Conservation (phyloP, 331 rosid genomes). For the Phaseolus coccineus region DNA sequence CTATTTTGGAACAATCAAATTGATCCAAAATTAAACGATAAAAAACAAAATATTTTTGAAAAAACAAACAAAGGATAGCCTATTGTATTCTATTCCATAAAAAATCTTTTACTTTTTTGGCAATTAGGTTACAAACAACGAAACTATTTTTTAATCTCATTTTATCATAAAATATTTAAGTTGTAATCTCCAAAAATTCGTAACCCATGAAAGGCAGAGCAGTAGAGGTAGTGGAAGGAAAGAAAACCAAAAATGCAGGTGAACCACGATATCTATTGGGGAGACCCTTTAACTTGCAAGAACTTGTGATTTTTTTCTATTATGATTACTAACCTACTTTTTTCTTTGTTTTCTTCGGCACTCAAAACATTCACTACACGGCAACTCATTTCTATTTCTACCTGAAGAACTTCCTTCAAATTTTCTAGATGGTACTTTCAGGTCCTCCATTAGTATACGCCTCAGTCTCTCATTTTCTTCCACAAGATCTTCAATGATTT, state of each 20-base stretch:
- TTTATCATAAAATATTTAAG: neutral
- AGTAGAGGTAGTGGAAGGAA: constrained; percentile 19
- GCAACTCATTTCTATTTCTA: constrained; percentile 52
- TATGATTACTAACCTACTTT: constrained; percentile 49
- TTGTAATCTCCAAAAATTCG: neutral
- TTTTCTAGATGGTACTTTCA: constrained; percentile 78
- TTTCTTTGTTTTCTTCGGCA: constrained; percentile 85
- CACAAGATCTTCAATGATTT: constrained; percentile 81
- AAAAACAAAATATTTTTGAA: too few species aligned
- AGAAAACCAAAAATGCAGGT: constrained; percentile 24
- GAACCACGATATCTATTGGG: neutral
- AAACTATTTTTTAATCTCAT: neutral
- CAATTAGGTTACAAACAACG: neutral
- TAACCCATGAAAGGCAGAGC: constrained; percentile 13
- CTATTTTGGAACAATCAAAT: too few species aligned
- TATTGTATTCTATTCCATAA: neutral
- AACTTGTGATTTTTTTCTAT: constrained; percentile 25
- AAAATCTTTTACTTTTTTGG: neutral
- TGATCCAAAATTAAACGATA: too few species aligned
- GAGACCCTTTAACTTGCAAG: constrained; percentile 26
- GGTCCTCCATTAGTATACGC: constrained; percentile 78
- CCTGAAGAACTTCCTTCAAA: constrained; percentile 61
- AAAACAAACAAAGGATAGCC: too few species aligned
- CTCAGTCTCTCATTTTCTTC: constrained; percentile 93
- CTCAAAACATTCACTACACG: constrained; percentile 79